Evolutionary conservation across 306 rosid species (phyloP).

Genomic region (Vigna reflexopilosa): DNA sequence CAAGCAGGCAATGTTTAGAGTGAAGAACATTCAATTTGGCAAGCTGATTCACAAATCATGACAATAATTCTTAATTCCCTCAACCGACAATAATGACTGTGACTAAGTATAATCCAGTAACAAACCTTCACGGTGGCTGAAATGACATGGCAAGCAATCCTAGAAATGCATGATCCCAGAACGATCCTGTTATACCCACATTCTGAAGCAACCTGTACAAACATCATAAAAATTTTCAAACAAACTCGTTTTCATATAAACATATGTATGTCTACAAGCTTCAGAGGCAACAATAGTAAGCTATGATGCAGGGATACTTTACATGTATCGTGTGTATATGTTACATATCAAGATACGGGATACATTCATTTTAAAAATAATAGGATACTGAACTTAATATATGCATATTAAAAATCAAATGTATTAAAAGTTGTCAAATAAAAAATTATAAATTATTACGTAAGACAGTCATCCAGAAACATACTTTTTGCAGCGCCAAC

Average conservation of each 20-base stretch:
- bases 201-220: constrained; percentile 63
- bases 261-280: background rate
- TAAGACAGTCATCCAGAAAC: constrained; percentile 24
- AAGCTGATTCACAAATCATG: constrained; percentile 18
- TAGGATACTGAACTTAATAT: no score
- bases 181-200: constrained; percentile 84
- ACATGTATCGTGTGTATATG: no score
- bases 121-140: constrained; percentile 88
- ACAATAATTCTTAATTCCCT: background rate
- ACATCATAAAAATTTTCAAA: background rate
- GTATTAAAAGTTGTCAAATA: no score
- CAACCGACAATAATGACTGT: background rate
- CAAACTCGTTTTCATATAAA: background rate
- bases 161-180: constrained; percentile 82
- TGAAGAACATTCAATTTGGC: constrained; percentile 3
- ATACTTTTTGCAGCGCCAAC: constrained; percentile 86
- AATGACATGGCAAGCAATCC: constrained; percentile 87
- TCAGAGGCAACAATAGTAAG: background rate
- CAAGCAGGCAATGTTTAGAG: constrained; percentile 2
- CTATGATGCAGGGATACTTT: no score
- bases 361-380: no score
- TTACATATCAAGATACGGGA: no score
- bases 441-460: no score
- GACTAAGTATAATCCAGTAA: constrained; percentile 30
- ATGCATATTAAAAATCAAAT: no score